Conservation (phyloP, 2,329 filamentous ascomycete genomes). For the Penicillium sp. region DNA sequence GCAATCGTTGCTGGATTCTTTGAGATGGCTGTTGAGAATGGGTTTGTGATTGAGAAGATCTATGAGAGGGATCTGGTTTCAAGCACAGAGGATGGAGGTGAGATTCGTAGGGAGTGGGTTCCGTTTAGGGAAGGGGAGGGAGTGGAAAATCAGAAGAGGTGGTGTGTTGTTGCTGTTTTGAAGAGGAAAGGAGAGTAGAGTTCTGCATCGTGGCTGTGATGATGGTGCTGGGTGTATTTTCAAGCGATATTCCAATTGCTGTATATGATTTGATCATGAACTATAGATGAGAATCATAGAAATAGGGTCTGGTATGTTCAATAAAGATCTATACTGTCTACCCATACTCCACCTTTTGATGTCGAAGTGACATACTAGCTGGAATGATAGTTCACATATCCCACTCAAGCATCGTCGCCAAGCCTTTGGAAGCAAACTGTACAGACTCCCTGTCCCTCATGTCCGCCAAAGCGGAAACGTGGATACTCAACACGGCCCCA, state of each 20-base stretch:
- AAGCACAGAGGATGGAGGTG: constrained; percentile 35
- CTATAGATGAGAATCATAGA: not conserved
- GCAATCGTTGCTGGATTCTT: constrained; percentile 58
- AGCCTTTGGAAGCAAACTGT: constrained; percentile 74
- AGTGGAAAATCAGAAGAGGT: constrained; percentile 54
- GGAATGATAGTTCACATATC: not conserved
- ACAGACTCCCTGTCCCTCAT: constrained; percentile 83
- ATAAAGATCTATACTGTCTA: not conserved
- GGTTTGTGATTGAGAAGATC: constrained; percentile 53
- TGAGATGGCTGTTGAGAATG: constrained; percentile 44
- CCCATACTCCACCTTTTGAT: too few relatives aligned
- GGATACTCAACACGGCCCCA: constrained; percentile 74
- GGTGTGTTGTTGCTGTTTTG: constrained; percentile 55
- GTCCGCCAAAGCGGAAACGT: constrained; percentile 84
- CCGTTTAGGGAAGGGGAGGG: constrained; percentile 49
- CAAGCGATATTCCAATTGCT: not conserved
- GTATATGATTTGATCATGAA: not conserved
- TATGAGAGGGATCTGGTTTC: constrained; percentile 55
- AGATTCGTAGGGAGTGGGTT: constrained; percentile 47
- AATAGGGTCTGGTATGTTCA: not conserved
- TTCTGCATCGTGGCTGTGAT: not conserved
- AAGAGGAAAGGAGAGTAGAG: constrained; percentile 22
- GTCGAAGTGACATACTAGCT: too few relatives aligned
- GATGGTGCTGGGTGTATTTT: not conserved
- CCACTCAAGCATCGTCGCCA: constrained; percentile 1